A percentile compares a stretch with the other conserved stretches of the same genome.
These are phyloP conservation scores for Xylaria palmicola DNA, from an alignment of 495 filamentous ascomycete genomes.

Conservation along the genomic window DNA sequence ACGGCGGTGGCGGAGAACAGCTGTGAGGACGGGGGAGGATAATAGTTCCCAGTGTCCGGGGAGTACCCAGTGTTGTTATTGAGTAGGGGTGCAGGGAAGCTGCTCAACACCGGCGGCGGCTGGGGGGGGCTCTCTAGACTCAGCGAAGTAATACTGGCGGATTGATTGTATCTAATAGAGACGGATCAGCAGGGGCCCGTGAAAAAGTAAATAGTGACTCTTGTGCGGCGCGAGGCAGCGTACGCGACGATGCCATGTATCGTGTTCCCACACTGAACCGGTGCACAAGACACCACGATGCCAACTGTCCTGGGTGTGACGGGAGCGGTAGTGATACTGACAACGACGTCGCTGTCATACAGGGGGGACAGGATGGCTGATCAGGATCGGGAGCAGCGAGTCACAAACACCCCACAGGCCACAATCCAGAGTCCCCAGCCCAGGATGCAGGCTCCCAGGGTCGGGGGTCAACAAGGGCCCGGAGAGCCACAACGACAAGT, in stretches of 20 bases:
- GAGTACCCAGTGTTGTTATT: slow-evolving; percentile 40
- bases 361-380: slow-evolving; percentile 30
- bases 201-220: slow-evolving; percentile 25
- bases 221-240: slow-evolving; percentile 30
- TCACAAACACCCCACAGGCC: slow-evolving; percentile 25
- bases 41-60: slow-evolving; percentile 45
- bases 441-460: neutral
- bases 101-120: slow-evolving; percentile 42
- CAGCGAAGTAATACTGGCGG: slow-evolving; percentile 43
- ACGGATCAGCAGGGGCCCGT: slow-evolving; percentile 35
- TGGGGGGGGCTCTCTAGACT: slow-evolving; percentile 48
- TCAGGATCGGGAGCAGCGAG: slow-evolving; percentile 43
- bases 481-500: slow-evolving; percentile 20
- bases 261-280: slow-evolving; percentile 30
- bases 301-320: slow-evolving; percentile 43
- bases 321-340: slow-evolving; percentile 39
- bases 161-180: slow-evolving; percentile 44
- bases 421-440: slow-evolving; percentile 6
- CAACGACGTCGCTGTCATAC: slow-evolving; percentile 45
- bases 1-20: slow-evolving; percentile 42
- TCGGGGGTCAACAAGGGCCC: slow-evolving; percentile 5
- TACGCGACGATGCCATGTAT: slow-evolving; percentile 34
- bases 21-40: slow-evolving; percentile 41
- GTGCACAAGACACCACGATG: slow-evolving; percentile 21
- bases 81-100: slow-evolving; percentile 45